Conservation (phyloP, 192 early-diverging fungal genomes). For the Coemansia furcata region DNA sequence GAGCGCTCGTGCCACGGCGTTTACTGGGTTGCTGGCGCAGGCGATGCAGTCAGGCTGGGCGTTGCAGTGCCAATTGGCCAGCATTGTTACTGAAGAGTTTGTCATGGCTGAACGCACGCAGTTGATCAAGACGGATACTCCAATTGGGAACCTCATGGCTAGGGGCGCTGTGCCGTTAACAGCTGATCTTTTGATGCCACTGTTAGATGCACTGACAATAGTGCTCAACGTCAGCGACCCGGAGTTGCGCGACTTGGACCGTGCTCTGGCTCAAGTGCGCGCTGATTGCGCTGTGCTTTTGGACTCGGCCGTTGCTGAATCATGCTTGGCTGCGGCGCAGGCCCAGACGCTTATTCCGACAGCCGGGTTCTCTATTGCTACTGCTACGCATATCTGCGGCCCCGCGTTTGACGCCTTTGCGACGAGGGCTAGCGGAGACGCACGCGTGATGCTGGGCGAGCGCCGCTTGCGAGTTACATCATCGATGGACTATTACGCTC, state of each 20-base stretch:
- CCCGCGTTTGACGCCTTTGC: conserved; percentile 51
- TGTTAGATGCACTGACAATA: conserved; percentile 58
- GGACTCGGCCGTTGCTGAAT: conserved; percentile 44
- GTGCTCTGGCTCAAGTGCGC: conserved; percentile 61
- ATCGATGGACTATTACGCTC: conserved; percentile 66
- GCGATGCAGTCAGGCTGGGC: conserved; percentile 72
- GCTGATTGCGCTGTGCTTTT: conserved; percentile 64
- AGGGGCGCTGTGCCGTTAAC: conserved; percentile 28
- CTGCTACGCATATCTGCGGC: conserved; percentile 52
- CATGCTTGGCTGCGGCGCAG: neutral
- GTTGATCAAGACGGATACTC: neutral
- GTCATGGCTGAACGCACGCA: conserved; percentile 57
- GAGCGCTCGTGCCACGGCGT: conserved; percentile 47
- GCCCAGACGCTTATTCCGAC: conserved; percentile 7
- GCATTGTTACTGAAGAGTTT: conserved; percentile 80
- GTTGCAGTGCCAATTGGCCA: conserved; percentile 72
- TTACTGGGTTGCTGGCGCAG: conserved; percentile 57
- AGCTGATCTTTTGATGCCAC: conserved; percentile 52
- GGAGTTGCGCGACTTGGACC: conserved; percentile 65
- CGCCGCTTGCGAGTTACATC: conserved; percentile 62
- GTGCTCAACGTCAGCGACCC: conserved; percentile 54
- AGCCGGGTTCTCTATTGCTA: conserved; percentile 62
- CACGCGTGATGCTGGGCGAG: conserved; percentile 46
- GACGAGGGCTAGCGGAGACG: conserved; percentile 18
- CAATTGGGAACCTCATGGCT: neutral